Base-by-base conservation (phyloP, 1,284 basidiomycete genomes). In the Leucoagaricus sp. region DNA sequence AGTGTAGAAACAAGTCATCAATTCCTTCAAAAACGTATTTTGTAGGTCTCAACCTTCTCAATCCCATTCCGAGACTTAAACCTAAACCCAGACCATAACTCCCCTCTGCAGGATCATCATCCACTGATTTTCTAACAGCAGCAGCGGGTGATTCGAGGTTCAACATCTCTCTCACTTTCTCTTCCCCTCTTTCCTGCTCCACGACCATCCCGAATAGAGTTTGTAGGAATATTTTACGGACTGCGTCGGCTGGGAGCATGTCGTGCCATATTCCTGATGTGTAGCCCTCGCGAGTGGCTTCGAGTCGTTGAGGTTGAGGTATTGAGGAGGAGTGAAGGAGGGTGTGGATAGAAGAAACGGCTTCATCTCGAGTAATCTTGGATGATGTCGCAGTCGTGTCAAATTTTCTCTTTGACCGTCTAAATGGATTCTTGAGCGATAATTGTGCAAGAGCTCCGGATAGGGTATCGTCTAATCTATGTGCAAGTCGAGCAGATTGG, bases 131-230 rank as follows among this genome's bases (percentile, higher is more conserved):
- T 12, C 53, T 29, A n/a, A 33, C 44, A 17, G 58, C 49, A 34
- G 33, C 33, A 8, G 54, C 48, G 2, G 49, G 58, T n/a, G 44
- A 23, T 33, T 53, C 53, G n/a, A 44, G 5, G 12, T 21, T 34
- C 34, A 54, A 31, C 48, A 51, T 46, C 33, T 52, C 48, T 38
- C 19, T 6, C 15, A 45, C 48, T 26, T 36, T 26, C 23, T 48
- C 25, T 31, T 46, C 34, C 12, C 33, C 56, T 5, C 34, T 26
- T 7, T 46, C 46, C 17, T 33, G 34, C 21, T 44, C 42, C 12
- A 79, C 77, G 68, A 76, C 83, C 57, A 81, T 81, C 0, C 78
- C 77, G 31, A 85, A 72, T 3, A 87, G 66, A 31, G 81, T 75
- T 19, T 76, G 72, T 7, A 75, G 71, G 59, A 85, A 87, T 4